Base-by-base conservation (phyloP, 75 land plant genomes). In the Chamaecyparis obtusa region DNA sequence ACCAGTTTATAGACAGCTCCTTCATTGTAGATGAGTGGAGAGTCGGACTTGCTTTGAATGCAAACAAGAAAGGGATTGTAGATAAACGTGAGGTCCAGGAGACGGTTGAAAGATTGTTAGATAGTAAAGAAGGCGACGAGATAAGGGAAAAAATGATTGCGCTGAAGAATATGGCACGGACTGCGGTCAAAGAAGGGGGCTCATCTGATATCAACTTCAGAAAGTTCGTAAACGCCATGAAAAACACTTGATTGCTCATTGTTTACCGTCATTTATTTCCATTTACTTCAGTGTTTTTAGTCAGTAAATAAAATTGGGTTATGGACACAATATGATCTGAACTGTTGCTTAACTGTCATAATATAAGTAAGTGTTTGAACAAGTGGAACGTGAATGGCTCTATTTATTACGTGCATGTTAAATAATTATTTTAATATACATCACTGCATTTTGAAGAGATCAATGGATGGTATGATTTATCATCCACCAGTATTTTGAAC, bases 61-160 rank as follows among this genome's bases (percentile, higher is more conserved):
- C 21, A 10, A 41, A 24, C 43, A 9, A 6, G 9, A 72, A n/a
- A 30, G 60, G 30, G 46, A 44, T 43, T 21, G 24, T 80, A 41
- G 14, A 80, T 9, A 43, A 24, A 46, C 8, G 17, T 39, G 89
- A 89, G 49, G 86, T 93, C 2, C 36, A 87, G 2, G 78, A 60
- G 87, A 3, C 55, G 17, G 91, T 90, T 60, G 27, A 64, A 46
- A 78, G n/a, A 81, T 85, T 91, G 76, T 88, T 93, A 93, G 37
- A 21, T 33, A 72, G 81, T 2, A 35, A 88, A 8, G 90, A 92
- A 76, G 84, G 86, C 60, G 90, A 14, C 15, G 87, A 90, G 43
- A 87, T 92, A 87, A 91, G 85, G 84, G 77, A 35, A 35, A 89
- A 86, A 43, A 83, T 85, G 1, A 55, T 5, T 77, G 84, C 87